These are phyloP conservation scores for Pharus latifolius DNA, from an alignment of 176 grass and related monocot genomes.

Conservation along the genomic window DNA sequence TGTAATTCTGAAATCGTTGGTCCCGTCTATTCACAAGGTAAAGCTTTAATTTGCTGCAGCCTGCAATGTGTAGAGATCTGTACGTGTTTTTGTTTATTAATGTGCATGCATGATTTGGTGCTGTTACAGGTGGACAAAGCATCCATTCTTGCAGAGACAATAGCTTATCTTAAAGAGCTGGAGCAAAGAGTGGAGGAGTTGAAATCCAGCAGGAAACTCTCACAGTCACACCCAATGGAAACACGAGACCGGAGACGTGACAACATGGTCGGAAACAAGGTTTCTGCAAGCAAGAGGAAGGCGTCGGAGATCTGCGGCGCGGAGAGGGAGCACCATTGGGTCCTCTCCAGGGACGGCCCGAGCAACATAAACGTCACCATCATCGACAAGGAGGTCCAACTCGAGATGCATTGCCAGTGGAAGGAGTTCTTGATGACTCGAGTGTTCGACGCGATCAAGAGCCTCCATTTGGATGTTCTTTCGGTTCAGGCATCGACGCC, in stretches of 20 bases:
- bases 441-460: slow-evolving; percentile 56
- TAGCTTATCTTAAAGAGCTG: slow-evolving; percentile 68
- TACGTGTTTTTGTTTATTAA: too few relatives aligned
- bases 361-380: slow-evolving; percentile 54
- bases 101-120: too few relatives aligned
- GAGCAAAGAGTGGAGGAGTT: slow-evolving; percentile 49
- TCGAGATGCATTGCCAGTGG: slow-evolving; percentile 68
- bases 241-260: background rate
- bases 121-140: slow-evolving; percentile 75
- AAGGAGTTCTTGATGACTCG: slow-evolving; percentile 55
- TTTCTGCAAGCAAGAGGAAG: slow-evolving; percentile 17
- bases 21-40: slow-evolving; percentile 84
- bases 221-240: background rate
- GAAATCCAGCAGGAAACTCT: slow-evolving; percentile 26
- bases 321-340: slow-evolving; percentile 19
- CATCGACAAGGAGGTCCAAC: slow-evolving; percentile 34
- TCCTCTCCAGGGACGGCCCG: slow-evolving; percentile 21
- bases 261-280: background rate
- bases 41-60: too few relatives aligned
- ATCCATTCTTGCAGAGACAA: slow-evolving; percentile 68
- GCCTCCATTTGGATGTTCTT: slow-evolving; percentile 54
- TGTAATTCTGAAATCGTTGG: slow-evolving; percentile 44
- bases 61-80: too few relatives aligned
- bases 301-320: background rate
- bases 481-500: slow-evolving; percentile 56